Percentiles rank a stretch among this genome's conserved stretches.
Evolutionary conservation across 139 green algal species (phyloP).

Genomic region (Cymbomonas tetramitiformis): DNA sequence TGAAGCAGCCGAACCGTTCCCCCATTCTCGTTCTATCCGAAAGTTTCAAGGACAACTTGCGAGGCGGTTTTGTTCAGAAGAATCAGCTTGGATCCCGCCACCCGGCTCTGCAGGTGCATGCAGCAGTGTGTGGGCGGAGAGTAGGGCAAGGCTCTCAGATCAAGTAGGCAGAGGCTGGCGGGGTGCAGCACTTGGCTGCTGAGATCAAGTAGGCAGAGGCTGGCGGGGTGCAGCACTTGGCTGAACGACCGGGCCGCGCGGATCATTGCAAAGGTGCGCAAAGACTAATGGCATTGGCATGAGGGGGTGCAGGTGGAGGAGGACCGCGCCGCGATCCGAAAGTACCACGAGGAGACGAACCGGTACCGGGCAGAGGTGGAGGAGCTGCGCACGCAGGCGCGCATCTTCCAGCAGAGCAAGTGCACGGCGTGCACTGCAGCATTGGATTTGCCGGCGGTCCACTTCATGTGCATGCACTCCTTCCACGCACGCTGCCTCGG

Average conservation of each 20-base stretch:
- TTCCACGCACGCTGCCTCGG: conserved; percentile 77
- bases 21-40: no score
- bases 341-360: conserved; percentile 39
- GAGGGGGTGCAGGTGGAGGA: background rate
- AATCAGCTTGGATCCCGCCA: no score
- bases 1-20: no score
- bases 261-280: background rate
- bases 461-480: conserved; percentile 89
- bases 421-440: conserved; percentile 52
- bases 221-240: no score
- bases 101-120: no score
- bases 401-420: conserved; percentile 69
- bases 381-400: conserved; percentile 44
- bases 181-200: no score
- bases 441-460: conserved; percentile 80
- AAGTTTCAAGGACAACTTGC: no score
- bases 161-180: no score
- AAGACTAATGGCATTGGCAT: background rate
- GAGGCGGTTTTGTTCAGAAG: no score
- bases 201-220: conserved; percentile 37
- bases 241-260: no score
- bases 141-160: no score
- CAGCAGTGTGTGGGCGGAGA: no score
- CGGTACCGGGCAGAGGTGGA: conserved; percentile 44
- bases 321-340: background rate